These are phyloP conservation scores for Coemansia sp. DNA, from an alignment of 192 early-diverging fungal genomes.

Conservation along the genomic window DNA sequence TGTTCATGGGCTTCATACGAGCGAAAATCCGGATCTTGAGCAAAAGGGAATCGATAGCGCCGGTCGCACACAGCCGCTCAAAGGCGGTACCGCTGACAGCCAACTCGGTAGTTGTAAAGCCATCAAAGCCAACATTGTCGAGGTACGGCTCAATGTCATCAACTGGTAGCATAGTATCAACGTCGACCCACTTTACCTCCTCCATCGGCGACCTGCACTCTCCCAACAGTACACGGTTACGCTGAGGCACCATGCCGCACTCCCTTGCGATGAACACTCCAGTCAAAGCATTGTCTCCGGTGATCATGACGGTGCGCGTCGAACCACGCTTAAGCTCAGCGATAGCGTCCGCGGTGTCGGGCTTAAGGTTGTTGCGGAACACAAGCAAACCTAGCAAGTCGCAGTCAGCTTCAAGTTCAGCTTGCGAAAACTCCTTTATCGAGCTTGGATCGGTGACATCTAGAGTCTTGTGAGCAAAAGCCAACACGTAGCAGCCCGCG, in stretches of 20 bases:
- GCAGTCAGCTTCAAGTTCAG: constrained; percentile 64
- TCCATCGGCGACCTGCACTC: constrained; percentile 49
- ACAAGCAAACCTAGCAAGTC: constrained; percentile 68
- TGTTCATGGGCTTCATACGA: constrained; percentile 77
- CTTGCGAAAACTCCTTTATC: constrained; percentile 53
- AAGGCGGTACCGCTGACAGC: constrained; percentile 75
- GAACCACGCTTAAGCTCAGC: constrained; percentile 68
- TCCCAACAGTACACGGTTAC: constrained; percentile 49
- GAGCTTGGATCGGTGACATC: constrained; percentile 32
- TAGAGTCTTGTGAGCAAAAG: constrained; percentile 62
- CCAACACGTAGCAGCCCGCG: constrained; percentile 77
- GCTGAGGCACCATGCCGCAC: constrained; percentile 57
- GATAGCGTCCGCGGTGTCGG: constrained; percentile 69
- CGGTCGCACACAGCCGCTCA: constrained; percentile 52
- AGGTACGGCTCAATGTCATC: not conserved
- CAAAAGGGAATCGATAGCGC: constrained; percentile 57
- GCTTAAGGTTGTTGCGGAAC: constrained; percentile 80
- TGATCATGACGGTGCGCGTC: constrained; percentile 81
- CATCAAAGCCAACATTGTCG: constrained; percentile 9
- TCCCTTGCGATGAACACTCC: constrained; percentile 71
- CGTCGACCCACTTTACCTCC: constrained; percentile 61
- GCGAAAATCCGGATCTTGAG: constrained; percentile 76
- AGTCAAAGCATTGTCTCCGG: constrained; percentile 78
- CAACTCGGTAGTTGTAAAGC: constrained; percentile 55
- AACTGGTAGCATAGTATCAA: constrained; percentile 49